Percentiles rank a stretch among this genome's conserved stretches.
phyloP scores from a whole-genome alignment of 1,139 yeast genomes.

The Suhomyces anneliseae region DNA sequence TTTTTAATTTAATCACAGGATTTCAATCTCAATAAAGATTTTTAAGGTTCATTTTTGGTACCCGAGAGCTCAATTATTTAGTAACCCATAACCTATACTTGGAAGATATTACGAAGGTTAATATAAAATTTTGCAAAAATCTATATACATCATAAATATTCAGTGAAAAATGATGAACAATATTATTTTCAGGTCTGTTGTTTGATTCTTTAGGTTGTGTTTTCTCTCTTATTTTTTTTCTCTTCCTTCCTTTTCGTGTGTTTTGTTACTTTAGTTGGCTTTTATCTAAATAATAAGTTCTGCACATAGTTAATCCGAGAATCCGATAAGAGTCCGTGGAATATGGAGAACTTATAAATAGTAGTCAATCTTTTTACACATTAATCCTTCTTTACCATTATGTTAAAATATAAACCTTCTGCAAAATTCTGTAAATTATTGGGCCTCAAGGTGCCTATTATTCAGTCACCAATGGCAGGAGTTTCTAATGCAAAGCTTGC shows the following conservation, averaged over 20 bases:
- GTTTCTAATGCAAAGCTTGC: conserved; percentile 44
- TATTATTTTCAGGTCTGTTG: too few species aligned
- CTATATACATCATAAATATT: too few species aligned
- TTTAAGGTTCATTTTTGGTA: too few species aligned
- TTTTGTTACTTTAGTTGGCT: neutral
- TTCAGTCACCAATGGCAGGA: conserved; percentile 60
- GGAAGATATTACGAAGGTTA: too few species aligned
- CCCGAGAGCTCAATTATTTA: too few species aligned
- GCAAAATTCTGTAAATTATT: conserved; percentile 8
- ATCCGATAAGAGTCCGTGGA: neutral
- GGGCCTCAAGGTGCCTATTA: conserved; percentile 35
- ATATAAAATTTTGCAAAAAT: too few species aligned
- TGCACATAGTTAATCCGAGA: neutral
- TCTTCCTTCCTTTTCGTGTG: neutral
- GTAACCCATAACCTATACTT: too few species aligned
- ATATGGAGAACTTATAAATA: neutral
- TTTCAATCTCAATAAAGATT: too few species aligned
- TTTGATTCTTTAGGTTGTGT: too few species aligned
- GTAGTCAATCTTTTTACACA: neutral
- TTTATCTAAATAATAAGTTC: neutral
- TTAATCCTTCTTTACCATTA: neutral
- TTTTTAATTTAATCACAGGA: too few species aligned
- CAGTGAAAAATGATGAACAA: too few species aligned
- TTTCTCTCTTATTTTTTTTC: neutral
- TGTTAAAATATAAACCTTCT: conserved; percentile 4